Evolutionary conservation across 2,329 filamentous ascomycete genomes (phyloP).

Genomic region (Microdochium trichocladiopsis): DNA sequence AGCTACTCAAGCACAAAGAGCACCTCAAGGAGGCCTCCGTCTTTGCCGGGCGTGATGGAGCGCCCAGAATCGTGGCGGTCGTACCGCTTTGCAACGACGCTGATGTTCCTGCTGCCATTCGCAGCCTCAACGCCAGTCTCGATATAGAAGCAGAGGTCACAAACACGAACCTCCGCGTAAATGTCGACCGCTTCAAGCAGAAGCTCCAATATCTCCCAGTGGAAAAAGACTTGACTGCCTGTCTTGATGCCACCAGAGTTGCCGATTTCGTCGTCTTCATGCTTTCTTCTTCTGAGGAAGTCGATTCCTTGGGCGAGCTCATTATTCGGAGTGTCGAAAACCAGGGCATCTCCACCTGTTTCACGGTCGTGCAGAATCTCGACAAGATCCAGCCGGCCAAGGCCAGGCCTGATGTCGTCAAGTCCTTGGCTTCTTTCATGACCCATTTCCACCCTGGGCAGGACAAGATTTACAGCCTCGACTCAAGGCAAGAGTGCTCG

Average conservation of each 20-base stretch:
- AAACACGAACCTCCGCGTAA: conserved; percentile 54
- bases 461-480: conserved; percentile 84
- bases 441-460: conserved; percentile 90
- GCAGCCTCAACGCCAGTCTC: conserved; percentile 67
- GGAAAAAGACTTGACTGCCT: conserved; percentile 65
- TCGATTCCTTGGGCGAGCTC: conserved; percentile 77
- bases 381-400: conserved; percentile 75
- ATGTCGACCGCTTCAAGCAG: conserved; percentile 89
- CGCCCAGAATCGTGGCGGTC: conserved; percentile 81
- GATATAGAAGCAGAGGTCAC: conserved; percentile 65
- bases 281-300: conserved; percentile 74
- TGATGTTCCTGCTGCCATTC: conserved; percentile 60
- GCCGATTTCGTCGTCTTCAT: conserved; percentile 90
- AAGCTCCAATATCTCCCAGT: conserved; percentile 80
- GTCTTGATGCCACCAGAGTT: conserved; percentile 77
- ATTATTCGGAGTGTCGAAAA: conserved; percentile 83
- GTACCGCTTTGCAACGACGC: conserved; percentile 74
- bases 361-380: conserved; percentile 75
- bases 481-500: conserved; percentile 82
- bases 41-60: conserved; percentile 81
- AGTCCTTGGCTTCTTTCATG: conserved; percentile 86
- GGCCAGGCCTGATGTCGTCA: conserved; percentile 65
- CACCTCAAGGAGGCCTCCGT: conserved; percentile 72
- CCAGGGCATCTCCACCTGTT: conserved; percentile 89
- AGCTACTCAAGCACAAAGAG: conserved; percentile 75